phyloP scores from a whole-genome alignment of 805 yeast species.

The Nematodospora valgi region DNA sequence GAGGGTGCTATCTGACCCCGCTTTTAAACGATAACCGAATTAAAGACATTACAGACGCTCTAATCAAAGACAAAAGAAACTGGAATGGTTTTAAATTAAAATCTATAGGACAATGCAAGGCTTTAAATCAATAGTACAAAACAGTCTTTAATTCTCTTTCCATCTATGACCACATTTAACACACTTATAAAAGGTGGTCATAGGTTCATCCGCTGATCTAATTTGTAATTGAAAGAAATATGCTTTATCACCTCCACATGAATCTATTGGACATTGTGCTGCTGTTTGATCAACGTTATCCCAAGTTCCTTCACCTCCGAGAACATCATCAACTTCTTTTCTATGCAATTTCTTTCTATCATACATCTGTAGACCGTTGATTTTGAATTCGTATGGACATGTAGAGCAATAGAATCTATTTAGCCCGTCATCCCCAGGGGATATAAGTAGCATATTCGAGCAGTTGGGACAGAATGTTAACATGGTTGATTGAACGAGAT shows the following conservation, averaged over 20 bases:
- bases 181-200: constrained; percentile 97
- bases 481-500: too few species aligned
- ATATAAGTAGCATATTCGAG: constrained; percentile 78
- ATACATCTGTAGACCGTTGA: constrained; percentile 75
- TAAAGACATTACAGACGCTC: not conserved
- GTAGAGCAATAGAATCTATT: constrained; percentile 85
- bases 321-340: constrained; percentile 91
- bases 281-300: constrained; percentile 96
- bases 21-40: not conserved
- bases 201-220: constrained; percentile 98
- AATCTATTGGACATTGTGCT: constrained; percentile 86
- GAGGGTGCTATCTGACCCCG: not conserved
- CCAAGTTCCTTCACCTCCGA: constrained; percentile 98
- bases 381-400: constrained; percentile 93
- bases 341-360: constrained; percentile 81
- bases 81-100: constrained; percentile 13
- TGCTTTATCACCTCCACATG: constrained; percentile 86
- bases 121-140: too few species aligned
- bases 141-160: constrained; percentile 98
- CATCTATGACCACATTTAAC: constrained; percentile 91
- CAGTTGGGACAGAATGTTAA: constrained; percentile 94
- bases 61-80: constrained; percentile 11
- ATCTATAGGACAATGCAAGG: constrained; percentile 7
- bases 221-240: constrained; percentile 96
- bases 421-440: constrained; percentile 45